phyloP scores from a whole-genome alignment of 257 asterid species.

The Nicotiana benthamiana region DNA sequence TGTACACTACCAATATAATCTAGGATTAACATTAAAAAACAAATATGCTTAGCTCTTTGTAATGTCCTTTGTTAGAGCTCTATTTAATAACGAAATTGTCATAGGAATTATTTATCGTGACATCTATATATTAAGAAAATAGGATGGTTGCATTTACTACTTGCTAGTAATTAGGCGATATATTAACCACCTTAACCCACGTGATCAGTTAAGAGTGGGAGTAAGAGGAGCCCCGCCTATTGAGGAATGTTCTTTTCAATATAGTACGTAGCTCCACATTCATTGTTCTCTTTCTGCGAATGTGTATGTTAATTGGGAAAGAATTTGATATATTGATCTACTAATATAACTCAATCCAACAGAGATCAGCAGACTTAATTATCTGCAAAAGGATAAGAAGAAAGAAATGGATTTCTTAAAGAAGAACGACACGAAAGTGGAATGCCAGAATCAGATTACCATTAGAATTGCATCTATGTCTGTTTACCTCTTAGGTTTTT shows the following conservation, averaged over 20 bases:
- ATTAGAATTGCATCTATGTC: slow-evolving; percentile 53
- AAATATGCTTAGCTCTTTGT: too few relatives aligned
- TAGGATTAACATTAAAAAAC: too few relatives aligned
- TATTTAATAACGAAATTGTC: too few relatives aligned
- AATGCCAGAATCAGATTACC: slow-evolving; percentile 43
- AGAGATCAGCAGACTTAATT: neutral
- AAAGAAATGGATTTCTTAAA: slow-evolving; percentile 10
- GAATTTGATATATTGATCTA: neutral
- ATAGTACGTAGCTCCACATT: neutral
- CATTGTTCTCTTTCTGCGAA: neutral
- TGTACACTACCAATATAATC: too few relatives aligned
- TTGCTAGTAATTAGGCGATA: neutral
- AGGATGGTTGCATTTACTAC: too few relatives aligned
- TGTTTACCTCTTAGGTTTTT: slow-evolving; percentile 69
- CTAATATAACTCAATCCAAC: neutral
- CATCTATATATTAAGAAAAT: too few relatives aligned
- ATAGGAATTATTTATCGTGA: too few relatives aligned
- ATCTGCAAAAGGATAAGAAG: neutral
- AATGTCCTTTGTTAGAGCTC: too few relatives aligned
- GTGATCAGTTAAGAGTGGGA: neutral
- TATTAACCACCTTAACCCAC: neutral
- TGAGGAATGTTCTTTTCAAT: neutral
- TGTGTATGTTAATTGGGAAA: neutral
- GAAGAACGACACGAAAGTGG: slow-evolving; percentile 16
- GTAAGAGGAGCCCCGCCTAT: neutral